A percentile compares a stretch with the other conserved stretches of the same genome.
phyloP scores from a whole-genome alignment of 192 early-diverging fungal genomes.

The Cetraspora pellucida region DNA sequence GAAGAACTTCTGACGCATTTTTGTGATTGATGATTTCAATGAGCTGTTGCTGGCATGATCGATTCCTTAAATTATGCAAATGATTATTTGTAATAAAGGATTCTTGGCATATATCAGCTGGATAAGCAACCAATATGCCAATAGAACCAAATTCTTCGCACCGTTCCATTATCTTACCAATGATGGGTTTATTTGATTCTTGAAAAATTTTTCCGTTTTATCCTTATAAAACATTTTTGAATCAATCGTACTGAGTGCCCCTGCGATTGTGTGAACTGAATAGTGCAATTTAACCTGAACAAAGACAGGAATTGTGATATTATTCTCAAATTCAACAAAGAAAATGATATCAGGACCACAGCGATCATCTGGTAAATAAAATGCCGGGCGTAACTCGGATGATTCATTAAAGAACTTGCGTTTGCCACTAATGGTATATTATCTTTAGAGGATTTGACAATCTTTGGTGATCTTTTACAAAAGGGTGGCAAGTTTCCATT shows the following conservation, averaged over 20 bases:
- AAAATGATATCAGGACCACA: slow-evolving; percentile 24
- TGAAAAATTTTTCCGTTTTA: background rate
- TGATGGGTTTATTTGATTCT: background rate
- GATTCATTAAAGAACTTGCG: slow-evolving; percentile 2
- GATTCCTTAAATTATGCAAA: slow-evolving; percentile 2
- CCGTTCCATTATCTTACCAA: background rate
- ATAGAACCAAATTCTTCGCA: background rate
- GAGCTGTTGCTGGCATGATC: background rate
- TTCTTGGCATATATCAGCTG: slow-evolving; percentile 12
- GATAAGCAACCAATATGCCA: background rate
- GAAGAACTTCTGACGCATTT: slow-evolving; percentile 6
- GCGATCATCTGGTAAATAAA: slow-evolving; percentile 6
- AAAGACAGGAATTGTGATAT: slow-evolving; percentile 4
- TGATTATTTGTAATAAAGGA: slow-evolving; percentile 6
- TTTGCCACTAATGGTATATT: background rate
- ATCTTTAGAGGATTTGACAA: slow-evolving; percentile 8
- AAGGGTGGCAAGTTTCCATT: background rate
- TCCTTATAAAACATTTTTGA: slow-evolving; percentile 14
- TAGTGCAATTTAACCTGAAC: slow-evolving; percentile 12
- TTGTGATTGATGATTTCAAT: background rate
- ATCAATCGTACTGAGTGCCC: background rate
- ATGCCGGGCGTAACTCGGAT: background rate
- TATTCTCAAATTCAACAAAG: slow-evolving; percentile 13
- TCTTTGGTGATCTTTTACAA: background rate
- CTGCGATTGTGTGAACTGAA: background rate